Percentiles rank a stretch among this genome's conserved stretches.
These are phyloP conservation scores for Fusarium citri DNA, from an alignment of 2,329 filamentous ascomycete genomes.

Conservation along the genomic window DNA sequence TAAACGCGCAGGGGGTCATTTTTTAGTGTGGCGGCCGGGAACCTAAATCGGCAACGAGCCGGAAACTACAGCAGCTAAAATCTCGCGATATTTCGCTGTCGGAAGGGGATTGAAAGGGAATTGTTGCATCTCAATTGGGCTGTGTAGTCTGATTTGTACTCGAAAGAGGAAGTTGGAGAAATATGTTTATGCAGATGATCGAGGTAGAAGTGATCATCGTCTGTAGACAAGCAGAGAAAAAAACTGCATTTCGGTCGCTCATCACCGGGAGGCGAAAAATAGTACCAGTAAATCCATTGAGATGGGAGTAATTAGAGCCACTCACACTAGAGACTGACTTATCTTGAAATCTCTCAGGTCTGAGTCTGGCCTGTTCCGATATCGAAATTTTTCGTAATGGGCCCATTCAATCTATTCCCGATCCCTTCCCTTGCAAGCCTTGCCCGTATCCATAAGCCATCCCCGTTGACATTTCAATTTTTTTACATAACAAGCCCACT, in stretches of 20 bases:
- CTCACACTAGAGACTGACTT: slow-evolving; percentile 13
- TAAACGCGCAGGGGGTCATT: background rate
- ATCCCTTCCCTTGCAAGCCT: slow-evolving; percentile 24
- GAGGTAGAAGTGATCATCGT: slow-evolving; percentile 1
- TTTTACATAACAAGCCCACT: slow-evolving; percentile 48
- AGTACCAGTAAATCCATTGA: background rate
- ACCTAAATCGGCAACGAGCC: slow-evolving; percentile 19
- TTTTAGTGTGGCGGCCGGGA: slow-evolving; percentile 17
- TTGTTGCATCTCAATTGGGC: background rate
- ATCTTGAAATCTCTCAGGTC: slow-evolving; percentile 1
- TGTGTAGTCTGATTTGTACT: background rate
- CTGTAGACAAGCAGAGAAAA: background rate
- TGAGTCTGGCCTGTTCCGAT: slow-evolving; percentile 14
- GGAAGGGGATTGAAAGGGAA: background rate
- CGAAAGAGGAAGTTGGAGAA: slow-evolving; percentile 5
- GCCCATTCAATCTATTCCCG: slow-evolving; percentile 38
- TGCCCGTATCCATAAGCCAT: slow-evolving; percentile 21
- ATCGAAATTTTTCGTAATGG: slow-evolving; percentile 43
- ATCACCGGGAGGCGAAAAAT: slow-evolving; percentile 31
- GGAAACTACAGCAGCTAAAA: slow-evolving; percentile 28
- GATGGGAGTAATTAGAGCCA: background rate
- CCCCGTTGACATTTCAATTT: slow-evolving; percentile 33
- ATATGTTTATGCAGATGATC: background rate
- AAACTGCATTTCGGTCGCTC: slow-evolving; percentile 7
- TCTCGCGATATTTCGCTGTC: slow-evolving; percentile 37